Percentiles rank a stretch among this genome's conserved stretches.
Conservation (phyloP, 2,329 filamentous ascomycete genomes). For the Arthrobotrys entomopaga region DNA sequence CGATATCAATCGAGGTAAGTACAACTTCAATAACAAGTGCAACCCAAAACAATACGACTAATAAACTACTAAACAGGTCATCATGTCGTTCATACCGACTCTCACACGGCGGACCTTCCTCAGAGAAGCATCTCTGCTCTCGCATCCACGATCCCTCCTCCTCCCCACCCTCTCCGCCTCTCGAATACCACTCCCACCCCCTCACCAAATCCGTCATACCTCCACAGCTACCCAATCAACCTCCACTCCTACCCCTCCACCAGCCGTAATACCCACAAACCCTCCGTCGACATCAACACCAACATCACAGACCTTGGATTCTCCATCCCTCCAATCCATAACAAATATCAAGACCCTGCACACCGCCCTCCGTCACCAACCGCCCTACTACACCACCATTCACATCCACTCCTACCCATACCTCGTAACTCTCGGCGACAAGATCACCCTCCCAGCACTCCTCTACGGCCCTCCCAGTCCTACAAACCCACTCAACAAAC, state of each 20-base stretch:
- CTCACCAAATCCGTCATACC: slow-evolving; percentile 39
- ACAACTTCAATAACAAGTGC: not conserved
- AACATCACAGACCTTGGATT: not conserved
- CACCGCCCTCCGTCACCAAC: slow-evolving; percentile 77
- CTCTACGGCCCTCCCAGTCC: slow-evolving; percentile 67
- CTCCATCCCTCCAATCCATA: slow-evolving; percentile 1
- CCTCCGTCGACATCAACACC: not conserved
- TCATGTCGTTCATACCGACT: slow-evolving; percentile 35
- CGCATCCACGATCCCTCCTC: slow-evolving; percentile 64
- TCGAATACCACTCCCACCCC: slow-evolving; percentile 31
- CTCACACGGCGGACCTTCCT: slow-evolving; percentile 36
- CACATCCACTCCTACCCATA: slow-evolving; percentile 84
- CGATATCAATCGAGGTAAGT: slow-evolving; percentile 13
- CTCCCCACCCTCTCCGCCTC: slow-evolving; percentile 64
- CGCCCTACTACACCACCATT: slow-evolving; percentile 79
- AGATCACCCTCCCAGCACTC: slow-evolving; percentile 79
- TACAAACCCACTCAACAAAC: slow-evolving; percentile 46
- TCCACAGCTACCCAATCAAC: slow-evolving; percentile 28
- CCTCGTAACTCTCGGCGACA: slow-evolving; percentile 80
- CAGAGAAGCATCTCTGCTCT: slow-evolving; percentile 15
- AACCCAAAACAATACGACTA: not conserved
- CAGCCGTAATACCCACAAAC: slow-evolving; percentile 1
- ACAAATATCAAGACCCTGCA: slow-evolving; percentile 50
- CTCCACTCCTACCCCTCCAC: slow-evolving; percentile 1
- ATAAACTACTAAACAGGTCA: slow-evolving; percentile 4